Conservation (phyloP, 169 alveolate genomes). For the Eimeria maxima region DNA sequence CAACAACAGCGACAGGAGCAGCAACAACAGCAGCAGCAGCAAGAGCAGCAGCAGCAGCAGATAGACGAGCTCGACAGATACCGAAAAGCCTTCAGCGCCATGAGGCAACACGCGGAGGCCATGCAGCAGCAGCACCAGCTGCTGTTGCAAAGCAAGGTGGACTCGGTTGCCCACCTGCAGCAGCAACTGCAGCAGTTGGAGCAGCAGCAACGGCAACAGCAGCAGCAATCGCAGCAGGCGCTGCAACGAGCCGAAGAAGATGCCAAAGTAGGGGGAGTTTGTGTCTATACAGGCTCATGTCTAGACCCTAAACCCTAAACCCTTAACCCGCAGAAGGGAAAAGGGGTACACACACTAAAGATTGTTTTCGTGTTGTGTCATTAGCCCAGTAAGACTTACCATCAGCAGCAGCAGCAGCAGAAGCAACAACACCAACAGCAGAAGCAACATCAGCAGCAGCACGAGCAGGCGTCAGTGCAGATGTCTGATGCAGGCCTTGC, state of each 20-base stretch:
- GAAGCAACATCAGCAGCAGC: background rate
- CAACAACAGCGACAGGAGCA: background rate
- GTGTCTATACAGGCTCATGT: too few species aligned
- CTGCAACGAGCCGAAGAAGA: constrained; percentile 12
- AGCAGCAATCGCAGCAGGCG: constrained; percentile 35
- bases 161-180: constrained; percentile 9
- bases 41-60: constrained; percentile 19
- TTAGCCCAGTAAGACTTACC: background rate
- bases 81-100: constrained; percentile 46
- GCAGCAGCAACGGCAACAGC: constrained; percentile 62
- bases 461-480: background rate
- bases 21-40: constrained; percentile 4
- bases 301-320: background rate
- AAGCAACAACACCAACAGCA: too few species aligned
- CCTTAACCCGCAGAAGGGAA: background rate
- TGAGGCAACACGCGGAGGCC: constrained; percentile 51
- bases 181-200: constrained; percentile 61
- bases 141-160: constrained; percentile 26
- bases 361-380: background rate
- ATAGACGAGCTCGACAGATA: constrained; percentile 3
- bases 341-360: background rate
- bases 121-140: constrained; percentile 62
- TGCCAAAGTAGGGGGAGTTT: background rate
- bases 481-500: constrained; percentile 4
- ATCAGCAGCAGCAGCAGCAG: background rate